Evolutionary conservation across 441 rosid genomes (phyloP).

Genomic region (Pelargonium australe): DNA sequence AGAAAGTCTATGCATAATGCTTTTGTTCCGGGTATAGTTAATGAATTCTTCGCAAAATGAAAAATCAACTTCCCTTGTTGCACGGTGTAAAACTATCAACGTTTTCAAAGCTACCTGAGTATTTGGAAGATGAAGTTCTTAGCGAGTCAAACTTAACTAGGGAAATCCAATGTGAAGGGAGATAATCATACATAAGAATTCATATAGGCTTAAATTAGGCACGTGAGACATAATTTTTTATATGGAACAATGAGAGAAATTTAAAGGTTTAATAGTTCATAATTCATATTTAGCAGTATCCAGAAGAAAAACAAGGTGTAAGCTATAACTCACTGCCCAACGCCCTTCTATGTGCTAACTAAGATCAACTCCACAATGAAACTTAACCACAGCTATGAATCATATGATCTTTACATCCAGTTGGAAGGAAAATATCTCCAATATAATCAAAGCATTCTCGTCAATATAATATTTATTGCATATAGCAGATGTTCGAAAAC

Average conservation of each 20-base stretch:
- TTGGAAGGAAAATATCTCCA: background rate
- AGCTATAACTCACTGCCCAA: background rate
- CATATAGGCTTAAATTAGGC: background rate
- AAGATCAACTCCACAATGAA: background rate
- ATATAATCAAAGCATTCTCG: background rate
- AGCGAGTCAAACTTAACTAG: constrained; percentile 3
- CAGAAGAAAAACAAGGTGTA: background rate
- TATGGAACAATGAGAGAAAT: background rate
- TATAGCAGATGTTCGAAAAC: background rate
- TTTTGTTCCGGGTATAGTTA: constrained; percentile 16
- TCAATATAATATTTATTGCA: background rate
- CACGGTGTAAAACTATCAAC: constrained; percentile 37
- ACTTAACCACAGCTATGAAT: background rate
- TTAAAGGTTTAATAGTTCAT: background rate
- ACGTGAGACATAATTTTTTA: background rate
- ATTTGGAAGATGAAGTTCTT: constrained; percentile 4
- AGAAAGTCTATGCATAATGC: constrained; percentile 27
- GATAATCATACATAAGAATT: background rate
- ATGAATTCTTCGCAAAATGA: constrained; percentile 32
- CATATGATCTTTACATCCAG: background rate
- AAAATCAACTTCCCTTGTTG: constrained; percentile 33
- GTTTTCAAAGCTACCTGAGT: constrained; percentile 47
- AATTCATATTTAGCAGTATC: background rate
- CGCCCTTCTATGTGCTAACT: background rate
- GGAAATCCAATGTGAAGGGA: background rate